Evolutionary conservation across 2,329 filamentous ascomycete genomes (phyloP).

Genomic region (Talaromyces sp.): DNA sequence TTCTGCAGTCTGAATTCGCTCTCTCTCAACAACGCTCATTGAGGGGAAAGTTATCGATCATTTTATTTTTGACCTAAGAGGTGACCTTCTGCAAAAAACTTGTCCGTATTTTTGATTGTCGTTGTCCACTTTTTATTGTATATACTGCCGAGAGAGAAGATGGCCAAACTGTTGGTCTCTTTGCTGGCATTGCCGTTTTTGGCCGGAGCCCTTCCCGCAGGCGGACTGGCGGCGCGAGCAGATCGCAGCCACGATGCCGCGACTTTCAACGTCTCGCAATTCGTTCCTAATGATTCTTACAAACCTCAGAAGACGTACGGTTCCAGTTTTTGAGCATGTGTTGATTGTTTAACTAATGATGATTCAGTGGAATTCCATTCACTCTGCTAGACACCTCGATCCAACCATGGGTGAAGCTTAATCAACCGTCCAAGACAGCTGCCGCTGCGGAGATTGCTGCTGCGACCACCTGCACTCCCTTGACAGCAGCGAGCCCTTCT

Average conservation of each 20-base stretch:
- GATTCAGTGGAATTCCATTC: conserved; percentile 23
- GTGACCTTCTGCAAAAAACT: no score
- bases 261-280: conserved; percentile 9
- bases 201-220: conserved; percentile 8
- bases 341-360: background rate
- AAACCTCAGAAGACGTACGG: conserved; percentile 14
- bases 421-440: conserved; percentile 5
- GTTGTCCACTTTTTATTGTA: background rate
- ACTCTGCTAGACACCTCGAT: conserved; percentile 21
- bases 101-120: no score
- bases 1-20: conserved; percentile 9
- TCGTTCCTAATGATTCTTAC: conserved; percentile 15
- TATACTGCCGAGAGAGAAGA: background rate
- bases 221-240: background rate
- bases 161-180: conserved; percentile 13
- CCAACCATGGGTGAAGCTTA: conserved; percentile 21
- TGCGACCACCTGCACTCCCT: conserved; percentile 14
- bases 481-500: conserved; percentile 13
- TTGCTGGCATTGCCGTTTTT: conserved; percentile 16
- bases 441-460: background rate
- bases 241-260: background rate
- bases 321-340: background rate
- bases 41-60: background rate
- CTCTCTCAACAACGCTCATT: background rate
- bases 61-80: no score